phyloP scores from a whole-genome alignment of 139 green algal genomes.

The Ettlia oleoabundans region DNA sequence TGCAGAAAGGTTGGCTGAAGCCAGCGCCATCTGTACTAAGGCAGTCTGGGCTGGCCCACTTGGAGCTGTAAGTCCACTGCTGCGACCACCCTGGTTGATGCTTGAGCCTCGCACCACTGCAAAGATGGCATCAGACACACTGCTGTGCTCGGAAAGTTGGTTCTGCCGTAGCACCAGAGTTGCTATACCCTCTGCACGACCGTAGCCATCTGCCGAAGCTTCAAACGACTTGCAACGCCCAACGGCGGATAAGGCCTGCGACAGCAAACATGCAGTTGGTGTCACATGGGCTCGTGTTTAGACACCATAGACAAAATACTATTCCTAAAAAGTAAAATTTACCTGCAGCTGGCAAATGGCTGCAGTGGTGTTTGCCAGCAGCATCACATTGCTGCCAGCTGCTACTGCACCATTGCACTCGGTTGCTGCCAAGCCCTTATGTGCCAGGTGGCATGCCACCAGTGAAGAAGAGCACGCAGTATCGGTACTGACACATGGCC shows the following conservation, averaged over 20 bases:
- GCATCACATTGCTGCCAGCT: constrained; percentile 48
- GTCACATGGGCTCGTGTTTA: neutral
- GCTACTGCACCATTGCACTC: constrained; percentile 20
- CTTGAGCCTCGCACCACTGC: constrained; percentile 56
- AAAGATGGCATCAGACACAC: too few relatives aligned
- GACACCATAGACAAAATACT: too few relatives aligned
- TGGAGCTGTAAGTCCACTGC: constrained; percentile 79
- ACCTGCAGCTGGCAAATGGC: constrained; percentile 49
- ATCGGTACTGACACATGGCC: constrained; percentile 57
- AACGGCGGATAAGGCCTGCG: constrained; percentile 46
- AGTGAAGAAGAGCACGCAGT: constrained; percentile 69
- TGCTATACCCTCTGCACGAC: constrained; percentile 52
- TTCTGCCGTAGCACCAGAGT: constrained; percentile 25
- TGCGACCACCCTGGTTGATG: constrained; percentile 85
- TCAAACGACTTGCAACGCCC: constrained; percentile 67
- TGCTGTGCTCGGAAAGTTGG: neutral
- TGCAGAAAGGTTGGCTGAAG: constrained; percentile 15
- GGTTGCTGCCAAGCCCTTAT: constrained; percentile 20
- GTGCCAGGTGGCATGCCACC: constrained; percentile 51
- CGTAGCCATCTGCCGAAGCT: constrained; percentile 64
- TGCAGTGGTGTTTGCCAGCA: constrained; percentile 41
- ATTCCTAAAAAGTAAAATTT: too few relatives aligned
- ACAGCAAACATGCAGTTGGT: neutral
- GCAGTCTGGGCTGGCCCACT: constrained; percentile 73
- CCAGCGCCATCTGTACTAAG: constrained; percentile 58